Evolutionary conservation across 345 rosid genomes (phyloP).

Genomic region (Trapa incisa): DNA sequence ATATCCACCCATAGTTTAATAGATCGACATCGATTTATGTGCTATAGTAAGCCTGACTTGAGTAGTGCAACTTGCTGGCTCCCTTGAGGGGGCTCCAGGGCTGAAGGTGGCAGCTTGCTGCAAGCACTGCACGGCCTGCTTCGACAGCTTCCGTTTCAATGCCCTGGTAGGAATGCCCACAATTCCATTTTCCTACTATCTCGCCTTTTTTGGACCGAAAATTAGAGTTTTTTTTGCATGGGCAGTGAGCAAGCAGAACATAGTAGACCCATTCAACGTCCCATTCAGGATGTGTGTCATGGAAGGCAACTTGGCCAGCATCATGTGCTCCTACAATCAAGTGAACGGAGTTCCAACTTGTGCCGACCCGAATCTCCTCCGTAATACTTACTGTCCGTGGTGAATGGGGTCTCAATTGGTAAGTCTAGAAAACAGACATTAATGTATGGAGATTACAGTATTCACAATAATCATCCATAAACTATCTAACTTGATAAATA

Average conservation of each 20-base stretch:
- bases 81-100: constrained; percentile 7
- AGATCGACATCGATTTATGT: too few relatives aligned
- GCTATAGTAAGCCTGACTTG: too few relatives aligned
- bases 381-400: constrained; percentile 40
- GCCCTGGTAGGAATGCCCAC: constrained; percentile 34
- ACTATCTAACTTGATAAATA: too few relatives aligned
- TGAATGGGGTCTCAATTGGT: constrained; percentile 80
- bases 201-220: too few relatives aligned
- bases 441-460: neutral
- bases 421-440: neutral
- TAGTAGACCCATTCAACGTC: constrained; percentile 64
- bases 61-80: too few relatives aligned
- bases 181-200: too few relatives aligned
- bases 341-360: constrained; percentile 82
- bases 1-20: too few relatives aligned
- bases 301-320: constrained; percentile 74
- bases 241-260: constrained; percentile 68
- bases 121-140: constrained; percentile 82
- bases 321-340: constrained; percentile 87
- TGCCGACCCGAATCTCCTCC: constrained; percentile 60
- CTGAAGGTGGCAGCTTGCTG: constrained; percentile 77
- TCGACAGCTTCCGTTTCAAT: constrained; percentile 65
- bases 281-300: constrained; percentile 71
- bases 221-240: too few relatives aligned
- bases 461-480: too few relatives aligned